Evolutionary conservation across 306 rosid species (phyloP).

Genomic region (Parietaria judaica): DNA sequence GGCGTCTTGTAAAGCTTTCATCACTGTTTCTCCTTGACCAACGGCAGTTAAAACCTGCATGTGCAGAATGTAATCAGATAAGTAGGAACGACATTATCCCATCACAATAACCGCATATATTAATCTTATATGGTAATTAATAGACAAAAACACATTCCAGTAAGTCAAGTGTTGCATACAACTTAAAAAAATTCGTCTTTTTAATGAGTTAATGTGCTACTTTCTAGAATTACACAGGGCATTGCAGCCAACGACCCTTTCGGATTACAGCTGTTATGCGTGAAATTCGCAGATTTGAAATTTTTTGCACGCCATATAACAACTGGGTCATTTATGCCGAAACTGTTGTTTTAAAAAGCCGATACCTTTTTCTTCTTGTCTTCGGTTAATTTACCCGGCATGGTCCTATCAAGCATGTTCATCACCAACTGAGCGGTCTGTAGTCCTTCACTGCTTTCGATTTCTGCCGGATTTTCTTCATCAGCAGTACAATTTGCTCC

Average conservation of each 20-base stretch:
- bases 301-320: no score
- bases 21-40: slow-evolving; percentile 71
- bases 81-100: no score
- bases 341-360: slow-evolving; percentile 2
- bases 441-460: slow-evolving; percentile 59
- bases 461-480: slow-evolving; percentile 33
- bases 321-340: no score
- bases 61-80: neutral
- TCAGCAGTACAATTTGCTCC: slow-evolving; percentile 40
- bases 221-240: neutral
- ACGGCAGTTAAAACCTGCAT: slow-evolving; percentile 77
- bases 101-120: no score
- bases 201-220: no score
- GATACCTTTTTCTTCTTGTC: slow-evolving; percentile 73
- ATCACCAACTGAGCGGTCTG: slow-evolving; percentile 67
- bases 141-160: no score
- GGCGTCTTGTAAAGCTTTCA: slow-evolving; percentile 77
- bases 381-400: slow-evolving; percentile 73
- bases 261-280: no score
- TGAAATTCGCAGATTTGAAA: no score
- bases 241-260: no score
- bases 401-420: slow-evolving; percentile 80
- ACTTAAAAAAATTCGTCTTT: no score
- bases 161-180: no score
- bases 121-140: no score